Conservation (phyloP, 192 early-diverging fungal species). For the Neocallimastix lanati region DNA sequence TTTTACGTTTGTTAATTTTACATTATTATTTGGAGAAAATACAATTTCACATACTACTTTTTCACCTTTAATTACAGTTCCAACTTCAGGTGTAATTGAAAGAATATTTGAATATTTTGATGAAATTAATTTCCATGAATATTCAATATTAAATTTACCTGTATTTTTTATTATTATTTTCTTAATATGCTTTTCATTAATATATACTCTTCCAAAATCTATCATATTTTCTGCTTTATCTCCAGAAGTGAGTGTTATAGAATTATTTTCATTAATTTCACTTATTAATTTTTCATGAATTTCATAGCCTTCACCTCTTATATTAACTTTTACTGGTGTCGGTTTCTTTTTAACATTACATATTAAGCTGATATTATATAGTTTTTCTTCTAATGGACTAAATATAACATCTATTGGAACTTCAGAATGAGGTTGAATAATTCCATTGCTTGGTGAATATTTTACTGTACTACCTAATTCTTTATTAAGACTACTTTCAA, state of each 20-base stretch:
- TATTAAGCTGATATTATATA: conserved; percentile 33
- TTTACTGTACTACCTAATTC: conserved; percentile 15
- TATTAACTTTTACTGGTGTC: conserved; percentile 31
- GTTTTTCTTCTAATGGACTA: conserved; percentile 27
- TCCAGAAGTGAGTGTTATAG: background rate
- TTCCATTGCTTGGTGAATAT: conserved; percentile 21
- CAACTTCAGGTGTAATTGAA: conserved; percentile 21
- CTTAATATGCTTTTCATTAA: conserved; percentile 31
- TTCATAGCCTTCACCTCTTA: conserved; percentile 42
- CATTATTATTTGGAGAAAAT: conserved; percentile 14
- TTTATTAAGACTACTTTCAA: conserved; percentile 19
- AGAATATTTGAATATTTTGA: conserved; percentile 9
- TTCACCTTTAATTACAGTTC: conserved; percentile 31
- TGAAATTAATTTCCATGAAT: conserved; percentile 19
- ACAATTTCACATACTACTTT: conserved; percentile 19
- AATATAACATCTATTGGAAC: conserved; percentile 28
- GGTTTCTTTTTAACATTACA: conserved; percentile 37
- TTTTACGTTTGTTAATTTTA: conserved; percentile 19
- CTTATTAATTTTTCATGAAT: conserved; percentile 28
- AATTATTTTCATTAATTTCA: conserved; percentile 25
- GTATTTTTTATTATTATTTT: conserved; percentile 27
- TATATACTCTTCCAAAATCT: conserved; percentile 35
- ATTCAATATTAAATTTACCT: conserved; percentile 39
- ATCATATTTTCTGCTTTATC: conserved; percentile 15
- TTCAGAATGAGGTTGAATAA: conserved; percentile 19